Percentiles rank a stretch among this genome's conserved stretches.
Conservation (phyloP, 148 eudicot species). For the Rhododendron kiyosumense region DNA sequence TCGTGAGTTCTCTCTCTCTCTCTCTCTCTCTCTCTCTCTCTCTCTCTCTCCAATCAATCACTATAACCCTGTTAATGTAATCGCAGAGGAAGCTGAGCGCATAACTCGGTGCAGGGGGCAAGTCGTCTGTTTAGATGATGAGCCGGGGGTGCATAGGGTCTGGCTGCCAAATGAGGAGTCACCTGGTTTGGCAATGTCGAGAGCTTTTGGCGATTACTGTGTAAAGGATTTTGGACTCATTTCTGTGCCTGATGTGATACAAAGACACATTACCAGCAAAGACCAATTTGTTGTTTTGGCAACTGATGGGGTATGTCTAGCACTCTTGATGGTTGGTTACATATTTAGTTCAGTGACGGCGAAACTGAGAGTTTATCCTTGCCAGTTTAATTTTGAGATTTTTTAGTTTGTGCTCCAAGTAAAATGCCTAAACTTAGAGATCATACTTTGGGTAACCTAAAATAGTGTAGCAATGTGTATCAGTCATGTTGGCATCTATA, state of each 20-base stretch:
- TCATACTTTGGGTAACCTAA: background rate
- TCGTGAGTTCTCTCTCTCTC: conserved; percentile 42
- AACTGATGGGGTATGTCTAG: conserved; percentile 78
- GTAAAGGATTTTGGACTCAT: conserved; percentile 81
- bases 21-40: conserved; percentile 1
- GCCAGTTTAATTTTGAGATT: background rate
- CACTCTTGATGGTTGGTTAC: background rate
- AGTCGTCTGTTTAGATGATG: conserved; percentile 68
- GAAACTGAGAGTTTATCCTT: background rate
- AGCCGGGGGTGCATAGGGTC: conserved; percentile 82
- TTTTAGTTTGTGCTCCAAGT: too few relatives aligned
- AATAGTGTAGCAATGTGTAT: background rate
- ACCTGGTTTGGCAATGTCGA: conserved; percentile 94
- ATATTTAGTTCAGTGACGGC: background rate
- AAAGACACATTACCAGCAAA: conserved; percentile 51
- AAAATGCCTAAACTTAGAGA: background rate
- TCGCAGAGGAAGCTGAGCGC: conserved; percentile 82
- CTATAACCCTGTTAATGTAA: background rate
- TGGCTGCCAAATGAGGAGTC: conserved; percentile 75
- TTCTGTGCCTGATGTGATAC: conserved; percentile 84
- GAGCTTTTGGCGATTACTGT: conserved; percentile 92
- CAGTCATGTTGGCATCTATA: background rate
- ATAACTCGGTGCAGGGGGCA: conserved; percentile 73
- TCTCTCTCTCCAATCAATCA: background rate
- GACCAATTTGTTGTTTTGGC: conserved; percentile 89